Percentiles rank a stretch among this genome's conserved stretches.
Evolutionary conservation across 768 basidiomycete genomes (phyloP).

Genomic region (Gyrodon lividus): DNA sequence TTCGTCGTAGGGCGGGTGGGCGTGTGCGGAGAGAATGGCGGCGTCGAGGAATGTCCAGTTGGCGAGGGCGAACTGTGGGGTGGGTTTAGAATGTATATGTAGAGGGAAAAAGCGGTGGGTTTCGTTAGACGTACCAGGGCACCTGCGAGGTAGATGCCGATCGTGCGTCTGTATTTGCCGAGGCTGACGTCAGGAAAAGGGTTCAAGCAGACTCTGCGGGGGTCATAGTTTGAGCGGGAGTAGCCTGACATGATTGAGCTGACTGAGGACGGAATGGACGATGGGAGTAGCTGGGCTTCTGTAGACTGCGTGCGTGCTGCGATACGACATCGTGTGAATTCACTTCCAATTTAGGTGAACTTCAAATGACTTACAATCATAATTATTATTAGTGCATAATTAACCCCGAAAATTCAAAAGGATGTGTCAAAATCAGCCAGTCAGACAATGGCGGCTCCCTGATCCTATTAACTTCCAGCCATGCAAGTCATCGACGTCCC

Average conservation of each 20-base stretch:
- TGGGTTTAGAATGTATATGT: background rate
- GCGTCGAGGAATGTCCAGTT: conserved; percentile 97
- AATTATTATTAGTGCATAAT: too few species aligned
- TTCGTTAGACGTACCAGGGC: conserved; percentile 66
- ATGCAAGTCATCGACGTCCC: conserved; percentile 27
- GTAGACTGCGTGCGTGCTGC: too few species aligned
- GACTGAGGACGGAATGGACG: background rate
- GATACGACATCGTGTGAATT: background rate
- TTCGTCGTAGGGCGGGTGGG: conserved; percentile 68
- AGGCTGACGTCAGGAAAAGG: conserved; percentile 77
- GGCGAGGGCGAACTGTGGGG: conserved; percentile 83
- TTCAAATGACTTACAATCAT: too few species aligned
- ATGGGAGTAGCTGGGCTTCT: background rate
- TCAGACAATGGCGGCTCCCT: too few species aligned
- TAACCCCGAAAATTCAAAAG: too few species aligned
- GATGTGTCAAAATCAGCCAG: too few species aligned
- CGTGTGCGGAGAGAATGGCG: conserved; percentile 84
- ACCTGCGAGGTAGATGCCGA: conserved; percentile 90
- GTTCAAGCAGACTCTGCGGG: conserved; percentile 83
- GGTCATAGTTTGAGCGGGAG: conserved; percentile 77
- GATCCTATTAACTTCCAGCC: background rate
- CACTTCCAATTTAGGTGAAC: too few species aligned
- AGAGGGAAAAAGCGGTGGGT: background rate
- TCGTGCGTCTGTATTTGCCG: conserved; percentile 73
- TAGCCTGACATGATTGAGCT: conserved; percentile 49